phyloP scores from a whole-genome alignment of 306 rosid genomes.

The Quercus rubra region DNA sequence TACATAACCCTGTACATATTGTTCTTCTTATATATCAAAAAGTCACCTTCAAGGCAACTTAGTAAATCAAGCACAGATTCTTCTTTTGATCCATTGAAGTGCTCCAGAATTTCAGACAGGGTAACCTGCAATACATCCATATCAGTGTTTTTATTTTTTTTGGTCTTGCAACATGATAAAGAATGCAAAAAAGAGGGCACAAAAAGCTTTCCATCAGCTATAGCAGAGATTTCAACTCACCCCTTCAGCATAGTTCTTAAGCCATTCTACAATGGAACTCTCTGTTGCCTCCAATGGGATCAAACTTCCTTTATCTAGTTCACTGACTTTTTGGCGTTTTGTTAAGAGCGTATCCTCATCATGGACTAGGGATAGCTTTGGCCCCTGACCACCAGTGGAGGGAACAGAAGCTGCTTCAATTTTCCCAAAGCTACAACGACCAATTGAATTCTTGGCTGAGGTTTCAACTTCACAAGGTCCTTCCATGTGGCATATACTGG shows the following conservation, averaged over 20 bases:
- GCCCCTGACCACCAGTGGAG: constrained; percentile 25
- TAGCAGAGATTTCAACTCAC: constrained; percentile 32
- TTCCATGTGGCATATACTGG: constrained; percentile 8
- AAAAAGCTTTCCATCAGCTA: constrained; percentile 8
- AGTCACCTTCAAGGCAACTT: constrained; percentile 61
- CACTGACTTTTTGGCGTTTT: constrained; percentile 55
- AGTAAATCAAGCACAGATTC: constrained; percentile 49
- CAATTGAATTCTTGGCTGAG: constrained; percentile 6
- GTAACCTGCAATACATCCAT: constrained; percentile 54
- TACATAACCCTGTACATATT: constrained; percentile 54
- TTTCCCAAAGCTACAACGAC: constrained; percentile 1
- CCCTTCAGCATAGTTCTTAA: constrained; percentile 54
- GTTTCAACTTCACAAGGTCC: constrained; percentile 16
- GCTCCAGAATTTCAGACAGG: constrained; percentile 44
- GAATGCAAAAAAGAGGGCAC: neutral
- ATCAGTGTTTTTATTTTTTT: constrained; percentile 1
- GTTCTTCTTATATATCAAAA: constrained; percentile 57
- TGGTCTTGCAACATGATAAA: neutral
- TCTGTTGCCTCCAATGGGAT: constrained; percentile 48
- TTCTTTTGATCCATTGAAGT: constrained; percentile 58
- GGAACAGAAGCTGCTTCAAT: constrained; percentile 26
- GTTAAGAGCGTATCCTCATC: constrained; percentile 28
- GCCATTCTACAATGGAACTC: constrained; percentile 62
- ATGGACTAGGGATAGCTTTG: constrained; percentile 16
- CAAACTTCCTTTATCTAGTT: constrained; percentile 26